Evolutionary conservation across 2,329 filamentous ascomycete species (phyloP).

Genomic region (Botrytis hyacinthi): DNA sequence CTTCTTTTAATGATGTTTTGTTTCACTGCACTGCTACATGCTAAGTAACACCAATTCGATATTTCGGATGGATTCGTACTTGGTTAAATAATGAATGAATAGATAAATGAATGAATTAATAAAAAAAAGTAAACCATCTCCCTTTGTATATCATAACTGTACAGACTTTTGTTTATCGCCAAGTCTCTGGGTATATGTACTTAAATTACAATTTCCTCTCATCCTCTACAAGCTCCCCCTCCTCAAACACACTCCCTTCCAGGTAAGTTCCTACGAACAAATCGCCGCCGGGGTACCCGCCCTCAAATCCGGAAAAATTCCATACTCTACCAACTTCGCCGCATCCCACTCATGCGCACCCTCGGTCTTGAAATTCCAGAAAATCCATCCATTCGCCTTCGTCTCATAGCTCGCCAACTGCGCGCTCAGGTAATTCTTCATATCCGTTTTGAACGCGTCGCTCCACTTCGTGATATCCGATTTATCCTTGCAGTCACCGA

Average conservation of each 20-base stretch:
- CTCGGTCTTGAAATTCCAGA: conserved; percentile 60
- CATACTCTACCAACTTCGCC: conserved; percentile 48
- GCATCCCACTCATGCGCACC: conserved; percentile 53
- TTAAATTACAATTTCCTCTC: neutral
- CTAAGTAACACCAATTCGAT: neutral
- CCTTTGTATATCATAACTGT: neutral
- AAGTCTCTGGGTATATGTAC: conserved; percentile 13
- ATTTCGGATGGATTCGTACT: neutral
- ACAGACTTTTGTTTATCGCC: neutral
- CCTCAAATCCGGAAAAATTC: conserved; percentile 48
- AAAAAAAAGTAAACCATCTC: neutral
- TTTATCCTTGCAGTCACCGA: conserved; percentile 55
- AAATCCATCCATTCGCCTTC: conserved; percentile 53
- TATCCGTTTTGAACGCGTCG: conserved; percentile 46
- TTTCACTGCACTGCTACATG: neutral
- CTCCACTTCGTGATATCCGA: conserved; percentile 48
- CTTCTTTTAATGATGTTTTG: too few relatives aligned
- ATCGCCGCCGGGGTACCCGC: neutral
- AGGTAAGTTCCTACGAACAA: neutral
- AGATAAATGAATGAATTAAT: neutral
- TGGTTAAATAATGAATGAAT: neutral
- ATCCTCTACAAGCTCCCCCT: too few relatives aligned
- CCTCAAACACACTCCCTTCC: neutral
- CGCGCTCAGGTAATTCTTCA: conserved; percentile 52
- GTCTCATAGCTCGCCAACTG: conserved; percentile 53